Conservation (phyloP, 2,329 filamentous ascomycete species). For the Verticillium dahliae region DNA sequence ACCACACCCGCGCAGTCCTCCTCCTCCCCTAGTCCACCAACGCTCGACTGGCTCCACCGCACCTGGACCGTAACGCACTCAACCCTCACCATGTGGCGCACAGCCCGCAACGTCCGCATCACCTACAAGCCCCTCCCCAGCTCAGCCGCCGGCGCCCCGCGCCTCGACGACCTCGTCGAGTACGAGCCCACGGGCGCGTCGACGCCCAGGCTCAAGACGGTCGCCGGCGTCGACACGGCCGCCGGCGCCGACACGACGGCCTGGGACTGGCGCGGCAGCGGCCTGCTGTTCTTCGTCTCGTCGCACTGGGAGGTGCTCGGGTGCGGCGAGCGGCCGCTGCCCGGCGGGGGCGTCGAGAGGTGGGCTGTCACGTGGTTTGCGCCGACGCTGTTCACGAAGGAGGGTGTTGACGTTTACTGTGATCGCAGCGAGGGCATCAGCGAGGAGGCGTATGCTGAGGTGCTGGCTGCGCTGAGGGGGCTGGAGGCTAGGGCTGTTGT, state of each 20-base stretch:
- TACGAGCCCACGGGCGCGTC: constrained; percentile 46
- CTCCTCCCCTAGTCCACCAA: constrained; percentile 29
- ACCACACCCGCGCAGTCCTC: constrained; percentile 5
- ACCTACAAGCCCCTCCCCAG: constrained; percentile 56
- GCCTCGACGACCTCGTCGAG: constrained; percentile 66
- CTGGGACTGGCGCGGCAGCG: constrained; percentile 76
- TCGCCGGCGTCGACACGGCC: constrained; percentile 59
- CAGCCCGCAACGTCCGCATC: constrained; percentile 73
- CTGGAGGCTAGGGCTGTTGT: constrained; percentile 50
- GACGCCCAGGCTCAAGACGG: constrained; percentile 43
- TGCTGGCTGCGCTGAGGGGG: constrained; percentile 47
- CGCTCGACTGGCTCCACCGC: constrained; percentile 53
- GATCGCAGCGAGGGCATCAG: constrained; percentile 54
- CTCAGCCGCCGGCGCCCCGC: constrained; percentile 28
- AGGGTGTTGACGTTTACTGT: constrained; percentile 74
- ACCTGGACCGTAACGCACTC: constrained; percentile 73
- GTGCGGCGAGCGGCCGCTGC: constrained; percentile 51
- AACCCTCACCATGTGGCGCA: constrained; percentile 74
- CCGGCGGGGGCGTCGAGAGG: constrained; percentile 37
- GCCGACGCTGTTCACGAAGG: constrained; percentile 75
- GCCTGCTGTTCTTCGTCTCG: constrained; percentile 63
- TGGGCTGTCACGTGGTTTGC: constrained; percentile 85
- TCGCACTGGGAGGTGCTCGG: constrained; percentile 79
- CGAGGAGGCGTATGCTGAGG: constrained; percentile 45
- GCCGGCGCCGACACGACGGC: constrained; percentile 25